Evolutionary conservation across 208 protist species (phyloP).

Genomic region (Leishmania tropica): DNA sequence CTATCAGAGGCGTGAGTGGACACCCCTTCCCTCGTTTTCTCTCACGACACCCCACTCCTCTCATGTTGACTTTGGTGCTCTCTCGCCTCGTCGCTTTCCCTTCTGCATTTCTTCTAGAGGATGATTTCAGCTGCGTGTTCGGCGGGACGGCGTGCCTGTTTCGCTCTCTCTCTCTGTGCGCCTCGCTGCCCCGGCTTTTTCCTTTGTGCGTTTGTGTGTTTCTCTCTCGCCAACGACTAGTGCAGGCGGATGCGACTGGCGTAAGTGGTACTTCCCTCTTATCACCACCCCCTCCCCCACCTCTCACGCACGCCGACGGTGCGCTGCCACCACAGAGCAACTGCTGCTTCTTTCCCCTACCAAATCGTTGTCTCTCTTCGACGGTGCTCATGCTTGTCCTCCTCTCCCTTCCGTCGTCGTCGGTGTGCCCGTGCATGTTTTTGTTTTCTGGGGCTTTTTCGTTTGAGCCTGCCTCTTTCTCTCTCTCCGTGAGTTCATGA

Average conservation of each 20-base stretch:
- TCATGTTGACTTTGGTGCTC: not conserved
- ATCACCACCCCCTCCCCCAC: not conserved
- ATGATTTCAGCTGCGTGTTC: not conserved
- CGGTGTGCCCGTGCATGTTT: not conserved
- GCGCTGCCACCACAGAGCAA: not conserved
- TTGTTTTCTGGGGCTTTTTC: not conserved
- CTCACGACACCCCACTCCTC: not conserved
- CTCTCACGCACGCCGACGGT: not conserved
- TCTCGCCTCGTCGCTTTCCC: not conserved
- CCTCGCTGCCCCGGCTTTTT: not conserved
- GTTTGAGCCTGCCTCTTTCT: not conserved
- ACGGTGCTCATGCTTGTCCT: not conserved
- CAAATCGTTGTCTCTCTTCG: not conserved
- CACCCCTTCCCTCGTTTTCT: not conserved
- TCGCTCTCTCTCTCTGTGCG: not conserved
- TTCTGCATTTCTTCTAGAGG: not conserved
- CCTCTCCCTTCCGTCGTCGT: not conserved
- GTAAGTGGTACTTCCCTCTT: not conserved
- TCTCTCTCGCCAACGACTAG: not conserved
- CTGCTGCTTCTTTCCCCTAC: not conserved
- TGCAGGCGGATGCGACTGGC: not conserved
- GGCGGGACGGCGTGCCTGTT: not conserved
- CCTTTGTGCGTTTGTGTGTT: not conserved
- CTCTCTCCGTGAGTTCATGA: not conserved
- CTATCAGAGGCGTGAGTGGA: not conserved